These are phyloP conservation scores for Phlebiopsis flavidoalba DNA, from an alignment of 768 basidiomycete species.

Conservation along the genomic window DNA sequence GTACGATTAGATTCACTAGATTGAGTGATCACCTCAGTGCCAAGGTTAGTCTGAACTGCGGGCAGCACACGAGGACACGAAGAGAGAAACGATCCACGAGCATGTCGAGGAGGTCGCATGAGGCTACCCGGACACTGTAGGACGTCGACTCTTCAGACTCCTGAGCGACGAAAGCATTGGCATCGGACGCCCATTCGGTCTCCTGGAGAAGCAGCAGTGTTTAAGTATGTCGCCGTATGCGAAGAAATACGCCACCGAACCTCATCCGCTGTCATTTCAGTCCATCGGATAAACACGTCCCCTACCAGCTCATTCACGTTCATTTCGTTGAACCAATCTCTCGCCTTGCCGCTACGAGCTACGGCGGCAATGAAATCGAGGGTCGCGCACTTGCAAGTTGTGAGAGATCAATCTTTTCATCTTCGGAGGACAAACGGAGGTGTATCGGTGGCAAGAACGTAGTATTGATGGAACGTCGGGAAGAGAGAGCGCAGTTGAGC, in stretches of 20 bases:
- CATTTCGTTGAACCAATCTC: constrained; percentile 53
- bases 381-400: constrained; percentile 72
- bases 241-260: constrained; percentile 37
- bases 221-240: not conserved
- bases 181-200: constrained; percentile 84
- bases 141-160: constrained; percentile 87
- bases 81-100: constrained; percentile 47
- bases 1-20: constrained; percentile 51
- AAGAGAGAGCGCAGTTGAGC: constrained; percentile 55
- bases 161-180: constrained; percentile 90
- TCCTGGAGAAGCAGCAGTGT: constrained; percentile 44
- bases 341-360: constrained; percentile 58
- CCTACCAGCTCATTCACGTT: constrained; percentile 49
- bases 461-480: constrained; percentile 56
- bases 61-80: constrained; percentile 43
- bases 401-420: constrained; percentile 68
- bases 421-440: constrained; percentile 68
- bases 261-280: constrained; percentile 88
- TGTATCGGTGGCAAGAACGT: constrained; percentile 49
- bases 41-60: constrained; percentile 50
- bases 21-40: constrained; percentile 49
- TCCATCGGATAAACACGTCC: constrained; percentile 60
- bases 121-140: constrained; percentile 80
- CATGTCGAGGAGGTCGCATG: constrained; percentile 69
- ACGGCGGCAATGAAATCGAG: constrained; percentile 74